phyloP scores from a whole-genome alignment of 2,329 filamentous ascomycete species.

The Alternaria consortialis region DNA sequence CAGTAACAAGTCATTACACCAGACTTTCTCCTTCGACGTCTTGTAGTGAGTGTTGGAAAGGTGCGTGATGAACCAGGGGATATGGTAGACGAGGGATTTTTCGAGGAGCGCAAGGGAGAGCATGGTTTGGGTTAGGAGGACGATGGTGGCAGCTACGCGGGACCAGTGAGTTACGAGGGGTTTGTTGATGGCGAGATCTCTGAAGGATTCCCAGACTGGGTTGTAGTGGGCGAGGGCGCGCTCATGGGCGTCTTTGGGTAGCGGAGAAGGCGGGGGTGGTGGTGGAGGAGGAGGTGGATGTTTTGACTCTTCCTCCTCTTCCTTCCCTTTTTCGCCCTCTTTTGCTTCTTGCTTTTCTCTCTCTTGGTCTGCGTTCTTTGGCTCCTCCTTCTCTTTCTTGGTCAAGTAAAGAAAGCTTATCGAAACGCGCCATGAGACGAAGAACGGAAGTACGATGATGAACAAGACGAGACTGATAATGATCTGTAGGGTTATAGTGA shows the following conservation, averaged over 20 bases:
- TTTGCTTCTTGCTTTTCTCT: not conserved
- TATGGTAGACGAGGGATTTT: not conserved
- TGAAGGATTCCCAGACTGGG: not conserved
- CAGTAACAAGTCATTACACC: constrained; percentile 5
- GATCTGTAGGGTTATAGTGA: not conserved
- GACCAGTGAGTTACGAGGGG: not conserved
- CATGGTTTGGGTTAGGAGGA: constrained; percentile 5
- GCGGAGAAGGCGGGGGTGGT: too few relatives aligned
- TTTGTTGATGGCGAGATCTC: not conserved
- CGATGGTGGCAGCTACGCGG: not conserved
- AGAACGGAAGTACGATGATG: constrained; percentile 6
- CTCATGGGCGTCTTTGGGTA: not conserved
- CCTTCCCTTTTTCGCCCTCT: not conserved
- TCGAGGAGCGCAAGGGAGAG: constrained; percentile 13
- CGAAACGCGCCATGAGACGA: constrained; percentile 7
- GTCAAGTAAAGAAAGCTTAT: constrained; percentile 3
- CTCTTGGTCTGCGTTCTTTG: not conserved
- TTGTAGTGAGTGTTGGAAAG: not conserved
- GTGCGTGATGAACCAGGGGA: constrained; percentile 8
- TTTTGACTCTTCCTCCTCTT: not conserved
- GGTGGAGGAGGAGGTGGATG: too few relatives aligned
- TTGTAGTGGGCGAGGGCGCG: not conserved
- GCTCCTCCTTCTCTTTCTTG: not conserved
- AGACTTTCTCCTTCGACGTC: not conserved
- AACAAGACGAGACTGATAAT: constrained; percentile 1